phyloP scores from a whole-genome alignment of 2,329 filamentous ascomycete genomes.

The Coniochaeta ligniaria region DNA sequence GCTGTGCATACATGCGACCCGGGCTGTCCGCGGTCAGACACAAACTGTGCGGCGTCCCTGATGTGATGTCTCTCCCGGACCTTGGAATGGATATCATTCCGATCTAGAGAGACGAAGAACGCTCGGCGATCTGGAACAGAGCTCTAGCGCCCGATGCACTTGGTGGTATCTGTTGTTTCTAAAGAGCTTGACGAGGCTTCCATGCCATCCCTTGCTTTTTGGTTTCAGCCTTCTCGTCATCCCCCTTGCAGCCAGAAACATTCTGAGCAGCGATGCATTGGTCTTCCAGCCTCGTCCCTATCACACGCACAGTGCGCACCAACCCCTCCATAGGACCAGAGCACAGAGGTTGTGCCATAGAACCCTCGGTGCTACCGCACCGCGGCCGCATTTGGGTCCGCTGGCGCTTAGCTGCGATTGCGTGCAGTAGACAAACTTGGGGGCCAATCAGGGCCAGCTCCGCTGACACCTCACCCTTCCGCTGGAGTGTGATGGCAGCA shows the following conservation, averaged over 20 bases:
- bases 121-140: neutral
- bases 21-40: neutral
- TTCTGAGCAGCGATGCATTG: neutral
- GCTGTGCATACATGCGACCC: neutral
- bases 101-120: neutral
- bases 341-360: neutral
- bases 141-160: neutral
- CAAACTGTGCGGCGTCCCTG: neutral
- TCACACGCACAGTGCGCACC: neutral
- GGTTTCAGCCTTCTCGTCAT: neutral
- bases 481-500: neutral
- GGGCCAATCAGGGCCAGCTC: neutral
- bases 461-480: neutral
- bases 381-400: neutral
- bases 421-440: neutral
- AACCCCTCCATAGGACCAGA: neutral
- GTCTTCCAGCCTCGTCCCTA: neutral
- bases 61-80: neutral
- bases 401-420: neutral
- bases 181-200: neutral
- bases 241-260: neutral
- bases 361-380: neutral
- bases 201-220: neutral
- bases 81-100: neutral
- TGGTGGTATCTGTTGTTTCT: neutral